Base-by-base conservation (phyloP, 2,329 filamentous ascomycete species). In the Penicillium paneum region DNA sequence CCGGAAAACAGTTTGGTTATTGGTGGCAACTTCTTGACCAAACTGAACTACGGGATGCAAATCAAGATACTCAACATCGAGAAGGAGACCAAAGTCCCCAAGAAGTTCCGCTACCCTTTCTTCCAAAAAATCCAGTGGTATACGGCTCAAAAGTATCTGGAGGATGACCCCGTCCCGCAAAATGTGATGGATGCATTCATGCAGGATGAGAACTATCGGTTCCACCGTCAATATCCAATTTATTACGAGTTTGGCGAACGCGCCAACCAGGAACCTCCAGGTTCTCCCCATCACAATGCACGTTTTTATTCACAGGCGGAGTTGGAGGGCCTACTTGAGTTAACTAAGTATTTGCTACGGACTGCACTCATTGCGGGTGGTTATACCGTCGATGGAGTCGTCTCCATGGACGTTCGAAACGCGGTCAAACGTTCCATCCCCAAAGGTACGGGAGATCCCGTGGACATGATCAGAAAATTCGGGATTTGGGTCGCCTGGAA, bases 121-220 rank as follows among this genome's bases (percentile, higher is more conserved):
- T 88, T 88, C 67, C 85, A 88, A 66, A 86, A 84, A 64, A 82
- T 87, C 51, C 84, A 87, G 76, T 88, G 85, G 85, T 84, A 85
- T 61, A 79, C 83, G 2, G 78, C 82, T n/a, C 74, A 87, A 64
- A 80, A 82, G 61, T 88, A 88, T 63, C 74, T 88, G 35, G 78
- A 83, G 49, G 78, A 83, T 28, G 85, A 88, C 67, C 84, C 85
- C 2, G 70, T 88, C n/a, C 85, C 85, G 1, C 71, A 75, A 24
- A 74, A 73, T 39, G 79, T 88, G 5, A 73, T 80, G 45, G 75
- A 83, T 36, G 72, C 78, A 12, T 82, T 87, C 59, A 74, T 78
- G 26, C 75, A 76, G 40, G 83, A 85, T 50, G 78, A 80, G 41
- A 76, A 78, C 47, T 76, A 74, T 57, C 67, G 68, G 15, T 86